These are phyloP conservation scores for Podila clonocystis DNA, from an alignment of 192 early-diverging fungal genomes.

Conservation along the genomic window DNA sequence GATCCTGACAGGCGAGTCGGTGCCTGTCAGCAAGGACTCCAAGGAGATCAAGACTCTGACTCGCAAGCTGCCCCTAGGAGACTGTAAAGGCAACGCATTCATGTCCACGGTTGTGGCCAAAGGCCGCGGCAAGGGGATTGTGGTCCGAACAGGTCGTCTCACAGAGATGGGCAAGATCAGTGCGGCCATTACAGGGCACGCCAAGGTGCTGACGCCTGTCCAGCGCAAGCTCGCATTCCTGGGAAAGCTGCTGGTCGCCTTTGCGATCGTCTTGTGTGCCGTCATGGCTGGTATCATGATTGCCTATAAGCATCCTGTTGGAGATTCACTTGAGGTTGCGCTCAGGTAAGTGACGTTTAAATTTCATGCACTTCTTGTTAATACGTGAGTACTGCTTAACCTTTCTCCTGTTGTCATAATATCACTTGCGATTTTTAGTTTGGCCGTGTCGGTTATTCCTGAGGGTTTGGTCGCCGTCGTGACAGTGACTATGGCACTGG, in stretches of 20 bases:
- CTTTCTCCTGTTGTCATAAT: too few relatives aligned
- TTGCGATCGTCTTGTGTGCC: conserved; percentile 84
- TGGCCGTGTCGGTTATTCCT: conserved; percentile 97
- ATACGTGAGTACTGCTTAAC: neutral
- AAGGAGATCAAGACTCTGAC: conserved; percentile 76
- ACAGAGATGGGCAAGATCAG: conserved; percentile 98
- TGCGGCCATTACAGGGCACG: conserved; percentile 78
- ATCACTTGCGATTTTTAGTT: conserved; percentile 46
- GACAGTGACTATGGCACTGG: conserved; percentile 96
- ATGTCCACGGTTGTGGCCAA: conserved; percentile 94
- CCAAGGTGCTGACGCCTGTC: conserved; percentile 69
- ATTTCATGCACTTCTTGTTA: too few relatives aligned
- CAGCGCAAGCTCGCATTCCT: conserved; percentile 81
- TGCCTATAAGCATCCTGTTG: conserved; percentile 69
- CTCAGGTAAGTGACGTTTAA: conserved; percentile 62
- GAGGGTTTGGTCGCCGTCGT: conserved; percentile 98
- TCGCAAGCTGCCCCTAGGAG: conserved; percentile 76
- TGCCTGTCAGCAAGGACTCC: conserved; percentile 72
- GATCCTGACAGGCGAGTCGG: conserved; percentile 85
- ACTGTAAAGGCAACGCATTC: conserved; percentile 97
- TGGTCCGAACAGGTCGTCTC: conserved; percentile 84
- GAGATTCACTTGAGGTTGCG: conserved; percentile 84
- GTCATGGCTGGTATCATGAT: conserved; percentile 88
- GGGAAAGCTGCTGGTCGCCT: conserved; percentile 84
- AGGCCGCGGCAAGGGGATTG: conserved; percentile 92